A percentile compares a stretch with the other conserved stretches of the same genome.
Evolutionary conservation across 1,284 basidiomycete species (phyloP).

Genomic region (Erythrobasidium hasegawianum): DNA sequence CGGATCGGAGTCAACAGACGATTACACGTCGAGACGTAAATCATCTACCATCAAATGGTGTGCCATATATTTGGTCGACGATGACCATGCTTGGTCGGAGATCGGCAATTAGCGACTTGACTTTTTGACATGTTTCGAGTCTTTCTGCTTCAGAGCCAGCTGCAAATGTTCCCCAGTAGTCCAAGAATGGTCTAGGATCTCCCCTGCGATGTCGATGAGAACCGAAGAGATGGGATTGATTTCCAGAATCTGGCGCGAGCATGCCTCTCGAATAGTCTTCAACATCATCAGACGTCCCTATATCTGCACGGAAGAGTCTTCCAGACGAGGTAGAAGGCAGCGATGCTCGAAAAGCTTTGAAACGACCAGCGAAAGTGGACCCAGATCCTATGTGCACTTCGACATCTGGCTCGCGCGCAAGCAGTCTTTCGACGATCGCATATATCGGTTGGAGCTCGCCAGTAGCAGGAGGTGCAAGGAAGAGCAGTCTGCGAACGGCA

Average conservation of each 20-base stretch:
- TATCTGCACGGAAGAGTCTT: constrained; percentile 17
- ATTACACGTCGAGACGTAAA: not conserved
- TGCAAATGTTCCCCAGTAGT: constrained; percentile 26
- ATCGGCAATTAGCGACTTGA: constrained; percentile 4
- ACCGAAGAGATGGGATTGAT: constrained; percentile 1
- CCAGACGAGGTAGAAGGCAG: not conserved
- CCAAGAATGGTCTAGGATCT: constrained; percentile 27
- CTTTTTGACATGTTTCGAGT: constrained; percentile 5
- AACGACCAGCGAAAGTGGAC: constrained; percentile 9
- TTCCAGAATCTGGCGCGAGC: not conserved
- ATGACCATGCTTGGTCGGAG: constrained; percentile 27
- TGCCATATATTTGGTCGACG: constrained; percentile 31
- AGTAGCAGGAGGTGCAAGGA: constrained; percentile 16
- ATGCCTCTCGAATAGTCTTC: constrained; percentile 28
- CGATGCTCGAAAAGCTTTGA: not conserved
- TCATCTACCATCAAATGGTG: constrained; percentile 26
- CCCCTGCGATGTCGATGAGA: constrained; percentile 23
- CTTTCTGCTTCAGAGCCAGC: constrained; percentile 10
- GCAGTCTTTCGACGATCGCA: constrained; percentile 3
- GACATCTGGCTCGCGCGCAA: not conserved
- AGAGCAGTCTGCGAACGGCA: constrained; percentile 7
- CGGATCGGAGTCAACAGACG: not conserved
- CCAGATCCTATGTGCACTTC: constrained; percentile 18
- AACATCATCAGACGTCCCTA: constrained; percentile 19
- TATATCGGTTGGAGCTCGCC: constrained; percentile 23